Base-by-base conservation (phyloP, 352 stramenopile species). In the Phytophthora brassicae region DNA sequence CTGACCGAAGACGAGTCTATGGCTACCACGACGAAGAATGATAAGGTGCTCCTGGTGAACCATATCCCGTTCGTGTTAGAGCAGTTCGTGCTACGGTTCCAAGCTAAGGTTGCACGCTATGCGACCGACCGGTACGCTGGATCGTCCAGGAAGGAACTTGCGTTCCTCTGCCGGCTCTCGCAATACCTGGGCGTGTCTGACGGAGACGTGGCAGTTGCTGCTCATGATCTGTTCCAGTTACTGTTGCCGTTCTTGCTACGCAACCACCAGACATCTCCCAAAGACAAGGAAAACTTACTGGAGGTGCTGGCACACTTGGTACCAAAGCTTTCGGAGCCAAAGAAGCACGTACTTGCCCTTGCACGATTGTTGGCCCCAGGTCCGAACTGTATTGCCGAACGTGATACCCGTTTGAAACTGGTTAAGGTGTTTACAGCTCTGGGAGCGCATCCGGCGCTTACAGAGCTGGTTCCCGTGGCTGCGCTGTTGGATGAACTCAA, bases 261-360 rank as follows among this genome's bases (percentile, higher is more conserved):
- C 50, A 96, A 89, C 49, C 86, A 96, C 66, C 82, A 84, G 33
- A 86, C 86, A 3, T 89, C 82, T 0, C 38, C 60, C 1, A 79
- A 75, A 8, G 87, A 96, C 58, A 94, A 87, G 63, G 81, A 93
- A 47, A 92, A 96, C 31, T 79, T 95, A 36, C 64, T 94, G 14
- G 57, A 85, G 24, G 84, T 96, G 17, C 61, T 96, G 23, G 52
- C 81, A 3, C 71, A 84, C 49, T 75, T 96, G n/a, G 84, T 96
- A 35, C 78, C 81, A 14, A 75, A 90, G 56, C 70, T 96, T 16
- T 68, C 68, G 4, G 76, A 92, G 13, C 83, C 86, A 0, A 80
- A 84, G 53, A 87, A 89, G 28, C 81, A 96, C 60, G 76, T 95
- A 33, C 68, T 84, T 4, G 71, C 84, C 12, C 81, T 96, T 19